These are phyloP conservation scores for Kwoniella europaea DNA, from an alignment of 768 basidiomycete species.

Conservation along the genomic window DNA sequence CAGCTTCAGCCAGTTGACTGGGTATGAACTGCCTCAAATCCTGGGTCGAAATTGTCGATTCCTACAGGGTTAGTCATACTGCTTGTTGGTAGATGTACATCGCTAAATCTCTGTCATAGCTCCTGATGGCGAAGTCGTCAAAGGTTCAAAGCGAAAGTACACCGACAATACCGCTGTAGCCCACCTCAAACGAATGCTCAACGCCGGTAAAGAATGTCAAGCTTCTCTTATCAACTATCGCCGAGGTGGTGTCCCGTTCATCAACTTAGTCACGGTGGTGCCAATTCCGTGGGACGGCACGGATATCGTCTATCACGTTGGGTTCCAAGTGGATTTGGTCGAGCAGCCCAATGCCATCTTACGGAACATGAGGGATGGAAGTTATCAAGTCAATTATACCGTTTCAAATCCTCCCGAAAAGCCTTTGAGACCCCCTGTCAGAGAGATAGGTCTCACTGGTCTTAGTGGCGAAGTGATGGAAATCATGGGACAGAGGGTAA, in stretches of 20 bases:
- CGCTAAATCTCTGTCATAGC: constrained; percentile 69
- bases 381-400: constrained; percentile 71
- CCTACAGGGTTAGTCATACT: constrained; percentile 50
- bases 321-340: constrained; percentile 92
- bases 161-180: constrained; percentile 72
- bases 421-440: constrained; percentile 41
- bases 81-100: neutral
- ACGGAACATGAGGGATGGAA: constrained; percentile 76
- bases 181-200: constrained; percentile 69
- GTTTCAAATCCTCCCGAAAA: constrained; percentile 53
- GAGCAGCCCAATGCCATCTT: constrained; percentile 84
- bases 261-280: constrained; percentile 88
- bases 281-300: constrained; percentile 76
- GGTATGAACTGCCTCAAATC: constrained; percentile 66
- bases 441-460: constrained; percentile 43
- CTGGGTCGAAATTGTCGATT: constrained; percentile 80
- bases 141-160: constrained; percentile 66
- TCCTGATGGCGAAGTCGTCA: constrained; percentile 67
- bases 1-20: constrained; percentile 68
- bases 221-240: constrained; percentile 83
- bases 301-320: constrained; percentile 83
- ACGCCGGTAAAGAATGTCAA: constrained; percentile 84
- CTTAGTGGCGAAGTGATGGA: constrained; percentile 48
- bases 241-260: constrained; percentile 81
- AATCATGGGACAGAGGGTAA: constrained; percentile 44